Conservation (phyloP, 345 rosid species). For the Eucalyptus grandis region DNA sequence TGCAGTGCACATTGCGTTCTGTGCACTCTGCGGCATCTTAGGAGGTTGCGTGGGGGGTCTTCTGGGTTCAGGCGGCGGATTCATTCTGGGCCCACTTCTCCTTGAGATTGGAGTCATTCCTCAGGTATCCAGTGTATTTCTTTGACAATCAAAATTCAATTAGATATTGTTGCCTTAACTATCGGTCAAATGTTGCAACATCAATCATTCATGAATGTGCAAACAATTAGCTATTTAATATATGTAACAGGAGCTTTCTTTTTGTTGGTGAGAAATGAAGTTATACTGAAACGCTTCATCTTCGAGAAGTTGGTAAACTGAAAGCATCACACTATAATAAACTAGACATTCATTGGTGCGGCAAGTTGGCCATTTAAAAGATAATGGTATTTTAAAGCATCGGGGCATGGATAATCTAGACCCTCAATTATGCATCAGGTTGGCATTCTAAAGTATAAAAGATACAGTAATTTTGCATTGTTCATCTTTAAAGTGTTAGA, state of each 20-base stretch:
- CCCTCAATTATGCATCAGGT: background rate
- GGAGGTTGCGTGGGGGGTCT: slow-evolving; percentile 96
- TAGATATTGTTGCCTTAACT: background rate
- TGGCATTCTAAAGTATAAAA: background rate
- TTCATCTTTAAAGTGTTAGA: background rate
- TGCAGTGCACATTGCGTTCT: slow-evolving; percentile 51
- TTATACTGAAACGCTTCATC: background rate
- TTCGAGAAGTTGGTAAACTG: background rate
- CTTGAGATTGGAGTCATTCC: slow-evolving; percentile 97
- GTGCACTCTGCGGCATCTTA: slow-evolving; percentile 70
- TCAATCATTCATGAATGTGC: background rate
- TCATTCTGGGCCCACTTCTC: slow-evolving; percentile 88
- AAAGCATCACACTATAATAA: background rate
- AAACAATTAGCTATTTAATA: background rate
- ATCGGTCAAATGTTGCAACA: background rate
- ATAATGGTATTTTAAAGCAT: background rate
- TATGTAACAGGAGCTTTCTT: background rate
- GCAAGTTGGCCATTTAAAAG: background rate
- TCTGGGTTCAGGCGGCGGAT: slow-evolving; percentile 95
- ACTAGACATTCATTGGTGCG: background rate
- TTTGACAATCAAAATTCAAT: background rate
- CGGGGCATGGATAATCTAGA: background rate
- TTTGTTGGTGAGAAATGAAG: background rate
- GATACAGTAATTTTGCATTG: background rate
- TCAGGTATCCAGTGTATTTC: slow-evolving; percentile 21